Percentiles rank a stretch among this genome's conserved stretches.
These are phyloP conservation scores for Tetradesmus lagerheimii DNA, from an alignment of 139 green algal species.

Conservation along the genomic window DNA sequence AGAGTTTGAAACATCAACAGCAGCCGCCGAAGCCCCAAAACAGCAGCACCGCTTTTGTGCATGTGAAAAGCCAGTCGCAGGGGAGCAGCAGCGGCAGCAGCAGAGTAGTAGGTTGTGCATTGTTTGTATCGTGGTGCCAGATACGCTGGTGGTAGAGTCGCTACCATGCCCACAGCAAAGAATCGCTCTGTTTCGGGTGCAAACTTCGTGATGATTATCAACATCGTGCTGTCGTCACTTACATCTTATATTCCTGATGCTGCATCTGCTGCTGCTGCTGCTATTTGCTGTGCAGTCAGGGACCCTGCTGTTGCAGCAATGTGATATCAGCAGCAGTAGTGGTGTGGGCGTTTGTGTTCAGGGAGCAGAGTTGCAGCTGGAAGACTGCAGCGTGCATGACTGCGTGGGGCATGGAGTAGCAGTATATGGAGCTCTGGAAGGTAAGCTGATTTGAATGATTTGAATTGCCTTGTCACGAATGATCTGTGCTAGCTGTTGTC, in stretches of 20 bases:
- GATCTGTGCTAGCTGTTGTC: too few relatives aligned
- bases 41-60: too few relatives aligned
- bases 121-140: too few relatives aligned
- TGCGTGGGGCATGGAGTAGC: constrained; percentile 35
- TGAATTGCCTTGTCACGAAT: too few relatives aligned
- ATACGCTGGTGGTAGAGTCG: too few relatives aligned
- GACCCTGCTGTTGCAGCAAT: not conserved
- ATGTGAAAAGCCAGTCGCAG: too few relatives aligned
- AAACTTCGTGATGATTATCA: too few relatives aligned
- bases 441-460: not conserved
- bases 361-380: constrained; percentile 7
- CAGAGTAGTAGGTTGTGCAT: not conserved
- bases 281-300: not conserved
- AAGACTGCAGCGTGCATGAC: constrained; percentile 27
- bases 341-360: constrained; percentile 29
- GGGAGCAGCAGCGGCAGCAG: not conserved
- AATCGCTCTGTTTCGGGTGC: too few relatives aligned
- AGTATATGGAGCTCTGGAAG: constrained; percentile 30
- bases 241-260: not conserved
- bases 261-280: not conserved
- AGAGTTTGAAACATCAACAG: not conserved
- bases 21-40: not conserved
- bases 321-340: constrained; percentile 36
- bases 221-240: not conserved
- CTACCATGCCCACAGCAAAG: too few relatives aligned